Percentiles rank a stretch among this genome's conserved stretches.
These are phyloP conservation scores for Dispira simplex DNA, from an alignment of 192 early-diverging fungal genomes.

Conservation along the genomic window DNA sequence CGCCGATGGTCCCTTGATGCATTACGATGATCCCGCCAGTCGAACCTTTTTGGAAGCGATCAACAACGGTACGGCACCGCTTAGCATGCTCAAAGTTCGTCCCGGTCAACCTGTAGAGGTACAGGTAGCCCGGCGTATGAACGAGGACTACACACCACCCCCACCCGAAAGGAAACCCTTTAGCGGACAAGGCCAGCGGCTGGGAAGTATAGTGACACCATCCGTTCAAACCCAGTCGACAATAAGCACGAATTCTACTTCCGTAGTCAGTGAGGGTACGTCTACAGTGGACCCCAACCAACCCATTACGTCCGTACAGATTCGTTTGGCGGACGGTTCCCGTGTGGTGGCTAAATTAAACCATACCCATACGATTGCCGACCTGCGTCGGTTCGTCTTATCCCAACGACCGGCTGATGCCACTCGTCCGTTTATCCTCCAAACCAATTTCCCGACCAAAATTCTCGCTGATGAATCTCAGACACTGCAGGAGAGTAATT, in stretches of 20 bases:
- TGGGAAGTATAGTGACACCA: constrained; percentile 40
- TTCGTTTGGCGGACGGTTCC: constrained; percentile 80
- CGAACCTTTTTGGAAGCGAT: constrained; percentile 73
- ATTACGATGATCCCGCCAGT: constrained; percentile 77
- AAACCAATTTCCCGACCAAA: constrained; percentile 77
- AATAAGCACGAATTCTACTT: constrained; percentile 8
- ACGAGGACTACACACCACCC: constrained; percentile 78
- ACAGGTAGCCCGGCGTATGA: constrained; percentile 57
- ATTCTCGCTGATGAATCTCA: constrained; percentile 48
- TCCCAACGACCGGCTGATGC: constrained; percentile 44
- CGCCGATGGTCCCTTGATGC: constrained; percentile 78
- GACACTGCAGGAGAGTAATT: constrained; percentile 65
- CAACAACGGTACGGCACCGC: constrained; percentile 78
- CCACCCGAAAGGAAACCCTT: constrained; percentile 56
- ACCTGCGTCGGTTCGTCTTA: constrained; percentile 62
- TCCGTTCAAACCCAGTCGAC: constrained; percentile 12
- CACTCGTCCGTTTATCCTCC: constrained; percentile 50
- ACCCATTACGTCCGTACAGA: constrained; percentile 78
- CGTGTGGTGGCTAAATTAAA: constrained; percentile 82
- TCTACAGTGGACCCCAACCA: constrained; percentile 52
- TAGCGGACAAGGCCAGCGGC: constrained; percentile 58
- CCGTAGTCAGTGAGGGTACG: constrained; percentile 12
- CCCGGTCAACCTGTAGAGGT: constrained; percentile 86
- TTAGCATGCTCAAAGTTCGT: constrained; percentile 69
- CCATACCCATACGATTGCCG: constrained; percentile 77